These are phyloP conservation scores for Echites panduratus DNA, from an alignment of 257 asterid genomes.

Conservation along the genomic window DNA sequence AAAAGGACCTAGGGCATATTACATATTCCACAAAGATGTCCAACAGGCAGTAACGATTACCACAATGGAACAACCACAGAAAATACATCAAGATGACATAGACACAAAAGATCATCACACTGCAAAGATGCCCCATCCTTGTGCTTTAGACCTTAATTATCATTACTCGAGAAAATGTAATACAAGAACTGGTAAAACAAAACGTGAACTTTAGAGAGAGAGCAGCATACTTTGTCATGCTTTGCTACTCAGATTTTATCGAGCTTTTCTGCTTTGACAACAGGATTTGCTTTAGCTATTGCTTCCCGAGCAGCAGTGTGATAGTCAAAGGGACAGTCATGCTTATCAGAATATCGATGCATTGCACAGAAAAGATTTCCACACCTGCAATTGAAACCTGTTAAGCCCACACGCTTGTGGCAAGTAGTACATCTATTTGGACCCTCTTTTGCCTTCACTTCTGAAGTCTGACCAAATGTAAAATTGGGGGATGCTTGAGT, in stretches of 20 bases:
- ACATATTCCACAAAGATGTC: slow-evolving; percentile 15
- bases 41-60: slow-evolving; percentile 13
- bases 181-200: slow-evolving; percentile 17
- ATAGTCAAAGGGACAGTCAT: slow-evolving; percentile 28
- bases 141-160: slow-evolving; percentile 8
- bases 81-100: slow-evolving; percentile 12
- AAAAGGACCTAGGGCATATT: slow-evolving; percentile 8
- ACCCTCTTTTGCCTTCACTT: slow-evolving; percentile 23
- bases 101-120: slow-evolving; percentile 17
- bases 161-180: slow-evolving; percentile 8
- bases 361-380: slow-evolving; percentile 23
- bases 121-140: slow-evolving; percentile 8
- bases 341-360: slow-evolving; percentile 33
- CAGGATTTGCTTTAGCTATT: slow-evolving; percentile 33
- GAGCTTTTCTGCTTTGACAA: slow-evolving; percentile 33
- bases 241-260: slow-evolving; percentile 23
- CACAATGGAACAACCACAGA: slow-evolving; percentile 18
- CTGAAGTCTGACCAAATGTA: slow-evolving; percentile 14
- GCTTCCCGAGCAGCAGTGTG: slow-evolving; percentile 25
- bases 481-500: slow-evolving; percentile 9
- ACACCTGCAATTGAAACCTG: slow-evolving; percentile 30
- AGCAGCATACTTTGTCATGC: slow-evolving; percentile 19
- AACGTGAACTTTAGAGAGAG: slow-evolving; percentile 9
- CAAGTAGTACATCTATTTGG: slow-evolving; percentile 28
- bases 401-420: slow-evolving; percentile 30